Percentiles rank a stretch among this genome's conserved stretches.
phyloP scores from a whole-genome alignment of 805 yeast species.

The Saccharomyces jurei region DNA sequence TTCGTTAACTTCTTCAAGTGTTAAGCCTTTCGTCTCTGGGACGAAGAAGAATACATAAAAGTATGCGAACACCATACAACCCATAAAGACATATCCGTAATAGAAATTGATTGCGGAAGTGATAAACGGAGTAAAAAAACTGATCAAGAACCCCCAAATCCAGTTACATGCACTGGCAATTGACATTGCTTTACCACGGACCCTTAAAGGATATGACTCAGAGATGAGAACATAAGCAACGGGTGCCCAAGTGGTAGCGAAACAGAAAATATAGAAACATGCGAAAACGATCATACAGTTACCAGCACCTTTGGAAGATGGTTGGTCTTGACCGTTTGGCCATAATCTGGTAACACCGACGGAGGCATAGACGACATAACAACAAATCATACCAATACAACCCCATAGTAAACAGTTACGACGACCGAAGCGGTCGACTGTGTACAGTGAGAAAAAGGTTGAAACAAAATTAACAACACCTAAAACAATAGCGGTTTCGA shows the following conservation, averaged over 20 bases:
- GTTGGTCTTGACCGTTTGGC: conserved; percentile 34
- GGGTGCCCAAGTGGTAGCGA: conserved; percentile 70
- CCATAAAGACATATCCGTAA: conserved; percentile 60
- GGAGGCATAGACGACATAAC: conserved; percentile 43
- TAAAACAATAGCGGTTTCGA: conserved; percentile 48
- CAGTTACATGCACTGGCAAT: conserved; percentile 56
- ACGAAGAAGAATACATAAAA: conserved; percentile 67
- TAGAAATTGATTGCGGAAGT: conserved; percentile 58
- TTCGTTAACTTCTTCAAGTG: conserved; percentile 76
- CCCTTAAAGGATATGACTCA: conserved; percentile 62
- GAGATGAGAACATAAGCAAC: conserved; percentile 53
- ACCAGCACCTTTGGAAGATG: conserved; percentile 47
- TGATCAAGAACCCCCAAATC: conserved; percentile 55
- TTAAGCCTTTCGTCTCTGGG: conserved; percentile 73
- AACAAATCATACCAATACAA: conserved; percentile 40
- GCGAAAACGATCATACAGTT: conserved; percentile 61
- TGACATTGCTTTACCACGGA: conserved; percentile 46
- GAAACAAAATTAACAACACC: conserved; percentile 54
- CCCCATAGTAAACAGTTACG: conserved; percentile 40
- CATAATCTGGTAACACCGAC: conserved; percentile 46
- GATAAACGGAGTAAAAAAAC: conserved; percentile 70
- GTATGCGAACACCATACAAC: conserved; percentile 49
- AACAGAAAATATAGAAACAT: conserved; percentile 58
- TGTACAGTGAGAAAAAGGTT: conserved; percentile 43
- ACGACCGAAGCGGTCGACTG: conserved; percentile 48